Base-by-base conservation (phyloP, 169 alveolate species). In the Plasmodium relictum region DNA sequence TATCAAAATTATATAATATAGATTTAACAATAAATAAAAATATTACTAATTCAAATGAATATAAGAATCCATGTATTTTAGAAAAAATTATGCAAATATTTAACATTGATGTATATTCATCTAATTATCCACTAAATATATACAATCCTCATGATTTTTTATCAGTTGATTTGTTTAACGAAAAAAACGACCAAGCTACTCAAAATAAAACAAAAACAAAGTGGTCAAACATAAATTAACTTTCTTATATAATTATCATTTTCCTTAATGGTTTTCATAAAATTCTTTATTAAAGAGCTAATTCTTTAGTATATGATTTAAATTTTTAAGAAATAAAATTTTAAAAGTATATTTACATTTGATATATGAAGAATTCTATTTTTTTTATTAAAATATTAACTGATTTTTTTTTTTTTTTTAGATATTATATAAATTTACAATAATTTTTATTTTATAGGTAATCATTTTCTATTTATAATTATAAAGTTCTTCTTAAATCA, bases 11-110 rank as follows among this genome's bases (percentile, higher is more conserved):
- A 62, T 83, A 83, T 83, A 42, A 83, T n/a, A 16, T 83, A 42
- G 41, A 83, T 68, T 83, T 83, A 83, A 83, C 91, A 5, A 83
- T 83, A 37, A 83, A 83, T 83, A 83, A 83, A 83, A 83, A 83
- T 83, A 83, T 83, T 41, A 83, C 68, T 44, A 83, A 83, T 45
- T 83, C 91, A n/a, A 83, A 83, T 66, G 91, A 83, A 68, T 83
- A 83, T 83, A 83, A 83, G 20, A 83, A 83, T 41, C 91, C 91
- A 31, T 68, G 91, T 45, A 83, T 83, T 83, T 69, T 83, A 50
- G 85, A 83, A 68, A 83, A 83, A 83, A 83, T 83, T 69, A 83
- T 83, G 91, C 44, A 83, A 72, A 68, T 83, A 42, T 83, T 68
- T 83, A 72, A 83, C 18, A 68, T 83, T 39, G 91, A 83, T 69